phyloP scores from a whole-genome alignment of 495 filamentous ascomycete species.

The Venustampulla echinocandica region DNA sequence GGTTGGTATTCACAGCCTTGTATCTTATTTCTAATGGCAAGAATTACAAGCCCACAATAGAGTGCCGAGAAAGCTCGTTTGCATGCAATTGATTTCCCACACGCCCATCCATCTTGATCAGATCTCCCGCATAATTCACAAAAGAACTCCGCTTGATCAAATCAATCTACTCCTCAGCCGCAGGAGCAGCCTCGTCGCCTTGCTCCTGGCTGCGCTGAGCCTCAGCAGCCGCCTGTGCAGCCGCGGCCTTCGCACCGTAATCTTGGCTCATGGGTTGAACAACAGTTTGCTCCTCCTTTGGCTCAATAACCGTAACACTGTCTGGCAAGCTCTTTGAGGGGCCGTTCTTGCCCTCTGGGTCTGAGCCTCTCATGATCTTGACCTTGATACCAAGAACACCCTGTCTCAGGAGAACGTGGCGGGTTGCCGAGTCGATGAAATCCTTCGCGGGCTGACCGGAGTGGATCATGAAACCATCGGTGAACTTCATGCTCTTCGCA shows the following conservation, averaged over 20 bases:
- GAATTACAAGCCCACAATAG: constrained; percentile 23
- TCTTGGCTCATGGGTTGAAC: constrained; percentile 93
- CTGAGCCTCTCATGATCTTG: constrained; percentile 99
- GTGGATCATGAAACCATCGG: constrained; percentile 99
- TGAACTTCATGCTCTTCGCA: constrained; percentile 99
- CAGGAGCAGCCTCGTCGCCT: constrained; percentile 43
- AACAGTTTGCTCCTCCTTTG: constrained; percentile 94
- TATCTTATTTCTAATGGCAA: constrained; percentile 16
- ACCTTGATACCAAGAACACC: constrained; percentile 99
- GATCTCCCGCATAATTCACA: constrained; percentile 5
- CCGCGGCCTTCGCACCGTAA: constrained; percentile 93
- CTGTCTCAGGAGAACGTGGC: constrained; percentile 98
- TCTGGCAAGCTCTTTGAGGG: constrained; percentile 95
- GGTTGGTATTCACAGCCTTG: too few relatives aligned
- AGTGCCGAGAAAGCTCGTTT: constrained; percentile 13
- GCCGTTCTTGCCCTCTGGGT: constrained; percentile 98
- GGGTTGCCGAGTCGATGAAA: constrained; percentile 97
- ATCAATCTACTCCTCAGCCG: constrained; percentile 39
- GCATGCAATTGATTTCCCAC: constrained; percentile 21
- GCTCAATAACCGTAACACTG: constrained; percentile 98
- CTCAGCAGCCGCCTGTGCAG: constrained; percentile 60
- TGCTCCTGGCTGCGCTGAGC: constrained; percentile 65
- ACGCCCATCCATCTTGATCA: constrained; percentile 12
- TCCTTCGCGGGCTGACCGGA: constrained; percentile 98
- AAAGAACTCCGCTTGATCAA: constrained; percentile 9